phyloP scores from a whole-genome alignment of 2,329 filamentous ascomycete species.

The Fusarium tanahbumbuense region DNA sequence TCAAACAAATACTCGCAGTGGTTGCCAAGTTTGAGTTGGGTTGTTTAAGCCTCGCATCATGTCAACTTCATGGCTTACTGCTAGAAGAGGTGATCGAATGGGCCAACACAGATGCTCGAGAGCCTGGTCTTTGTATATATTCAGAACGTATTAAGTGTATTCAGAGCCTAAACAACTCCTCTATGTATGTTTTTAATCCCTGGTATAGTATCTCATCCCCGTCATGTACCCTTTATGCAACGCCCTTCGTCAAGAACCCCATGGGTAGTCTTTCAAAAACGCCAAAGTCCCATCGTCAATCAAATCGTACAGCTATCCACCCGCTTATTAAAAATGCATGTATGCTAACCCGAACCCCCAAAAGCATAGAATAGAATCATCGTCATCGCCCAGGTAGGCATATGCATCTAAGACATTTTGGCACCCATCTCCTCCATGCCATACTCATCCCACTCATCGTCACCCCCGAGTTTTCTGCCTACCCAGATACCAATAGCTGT shows the following conservation, averaged over 20 bases:
- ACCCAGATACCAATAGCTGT: constrained; percentile 81
- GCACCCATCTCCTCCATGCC: constrained; percentile 76
- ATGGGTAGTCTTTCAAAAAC: constrained; percentile 9
- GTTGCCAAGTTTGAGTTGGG: not conserved
- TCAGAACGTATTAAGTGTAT: not conserved
- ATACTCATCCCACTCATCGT: constrained; percentile 71
- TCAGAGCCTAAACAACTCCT: not conserved
- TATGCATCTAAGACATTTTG: constrained; percentile 65
- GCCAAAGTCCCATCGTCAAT: constrained; percentile 25
- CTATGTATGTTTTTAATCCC: constrained; percentile 1
- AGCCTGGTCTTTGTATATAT: not conserved
- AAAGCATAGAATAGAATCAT: constrained; percentile 20
- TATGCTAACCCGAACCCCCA: constrained; percentile 19
- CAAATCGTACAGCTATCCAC: constrained; percentile 22
- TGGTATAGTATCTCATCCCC: not conserved
- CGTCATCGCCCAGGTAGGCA: not conserved
- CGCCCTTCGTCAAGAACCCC: constrained; percentile 5
- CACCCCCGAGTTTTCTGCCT: constrained; percentile 69
- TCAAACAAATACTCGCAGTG: not conserved
- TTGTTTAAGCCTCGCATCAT: not conserved
- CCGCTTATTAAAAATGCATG: constrained; percentile 19
- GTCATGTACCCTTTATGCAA: constrained; percentile 26
- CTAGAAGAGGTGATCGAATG: no score
- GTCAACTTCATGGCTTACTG: not conserved
- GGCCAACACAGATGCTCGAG: no score